These are phyloP conservation scores for Rhododendron griersonianum DNA, from an alignment of 148 eudicot genomes.

Conservation along the genomic window DNA sequence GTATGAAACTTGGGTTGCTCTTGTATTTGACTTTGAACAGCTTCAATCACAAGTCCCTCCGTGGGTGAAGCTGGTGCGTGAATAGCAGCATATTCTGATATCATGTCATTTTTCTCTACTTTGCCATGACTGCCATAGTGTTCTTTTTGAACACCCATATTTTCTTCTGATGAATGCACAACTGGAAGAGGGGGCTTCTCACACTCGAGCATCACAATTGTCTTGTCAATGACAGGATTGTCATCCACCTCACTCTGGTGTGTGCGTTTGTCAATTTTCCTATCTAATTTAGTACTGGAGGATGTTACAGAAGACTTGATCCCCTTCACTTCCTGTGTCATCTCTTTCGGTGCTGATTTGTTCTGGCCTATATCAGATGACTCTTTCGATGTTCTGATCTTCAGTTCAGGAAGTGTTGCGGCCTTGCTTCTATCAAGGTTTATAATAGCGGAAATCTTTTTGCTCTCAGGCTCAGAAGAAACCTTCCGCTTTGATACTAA, in stretches of 20 bases:
- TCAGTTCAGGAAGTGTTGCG: conserved; percentile 60
- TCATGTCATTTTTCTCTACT: conserved; percentile 23
- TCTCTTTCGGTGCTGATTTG: conserved; percentile 34
- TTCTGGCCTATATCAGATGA: conserved; percentile 32
- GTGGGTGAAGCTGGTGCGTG: conserved; percentile 44
- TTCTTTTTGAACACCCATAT: conserved; percentile 11
- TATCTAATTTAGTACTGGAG: conserved; percentile 3
- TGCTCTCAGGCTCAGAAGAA: conserved; percentile 45
- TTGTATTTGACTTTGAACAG: conserved; percentile 27
- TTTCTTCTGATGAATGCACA: conserved; percentile 27
- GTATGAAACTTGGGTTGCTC: conserved; percentile 28
- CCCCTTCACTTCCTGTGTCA: conserved; percentile 25
- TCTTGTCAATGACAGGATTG: conserved; percentile 71
- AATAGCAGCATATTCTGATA: conserved; percentile 23
- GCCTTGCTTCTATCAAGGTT: conserved; percentile 56
- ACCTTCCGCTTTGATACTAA: conserved; percentile 42
- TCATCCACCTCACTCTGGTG: conserved; percentile 49
- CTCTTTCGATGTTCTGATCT: conserved; percentile 42
- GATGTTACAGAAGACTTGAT: conserved; percentile 24
- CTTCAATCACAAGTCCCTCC: conserved; percentile 33
- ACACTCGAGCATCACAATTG: conserved; percentile 70
- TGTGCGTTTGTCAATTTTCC: conserved; percentile 14
- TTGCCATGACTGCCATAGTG: conserved; percentile 20
- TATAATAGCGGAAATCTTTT: conserved; percentile 39
- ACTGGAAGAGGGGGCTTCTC: conserved; percentile 50